Percentiles rank a stretch among this genome's conserved stretches.
Conservation (phyloP, 495 filamentous ascomycete species). For the Talaromyces ruber region DNA sequence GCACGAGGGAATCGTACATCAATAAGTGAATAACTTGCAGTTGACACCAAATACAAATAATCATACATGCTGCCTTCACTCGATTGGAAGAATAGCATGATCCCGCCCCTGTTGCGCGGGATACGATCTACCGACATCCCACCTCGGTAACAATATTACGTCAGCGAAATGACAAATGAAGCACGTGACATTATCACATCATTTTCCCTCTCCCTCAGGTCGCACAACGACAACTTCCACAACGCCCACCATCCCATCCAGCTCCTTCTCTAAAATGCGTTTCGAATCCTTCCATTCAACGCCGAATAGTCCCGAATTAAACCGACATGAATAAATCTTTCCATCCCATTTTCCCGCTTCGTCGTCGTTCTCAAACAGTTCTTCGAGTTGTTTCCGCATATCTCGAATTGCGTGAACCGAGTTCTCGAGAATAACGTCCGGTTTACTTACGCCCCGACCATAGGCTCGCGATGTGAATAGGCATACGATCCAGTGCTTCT, state of each 20-base stretch:
- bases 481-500: conserved; percentile 39
- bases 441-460: conserved; percentile 18
- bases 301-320: conserved; percentile 35
- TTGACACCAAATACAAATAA: not conserved
- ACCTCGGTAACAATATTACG: not conserved
- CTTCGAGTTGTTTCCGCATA: conserved; percentile 23
- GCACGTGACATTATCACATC: not conserved
- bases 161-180: not conserved
- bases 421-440: conserved; percentile 25
- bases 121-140: not conserved
- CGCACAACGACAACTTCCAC: conserved; percentile 25
- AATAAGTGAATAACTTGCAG: not conserved
- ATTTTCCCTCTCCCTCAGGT: not conserved
- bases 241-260: conserved; percentile 41
- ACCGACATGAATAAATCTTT: conserved; percentile 27
- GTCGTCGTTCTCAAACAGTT: conserved; percentile 1
- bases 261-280: conserved; percentile 41
- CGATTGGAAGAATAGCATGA: not conserved
- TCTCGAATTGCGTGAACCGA: conserved; percentile 30
- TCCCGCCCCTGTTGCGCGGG: not conserved
- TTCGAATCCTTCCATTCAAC: conserved; percentile 26
- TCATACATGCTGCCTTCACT: not conserved
- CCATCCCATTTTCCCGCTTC: not conserved
- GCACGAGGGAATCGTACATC: not conserved
- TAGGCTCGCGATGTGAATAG: conserved; percentile 33